phyloP scores from a whole-genome alignment of 371 early-diverging fungal species.

The Zychaea mexicana region DNA sequence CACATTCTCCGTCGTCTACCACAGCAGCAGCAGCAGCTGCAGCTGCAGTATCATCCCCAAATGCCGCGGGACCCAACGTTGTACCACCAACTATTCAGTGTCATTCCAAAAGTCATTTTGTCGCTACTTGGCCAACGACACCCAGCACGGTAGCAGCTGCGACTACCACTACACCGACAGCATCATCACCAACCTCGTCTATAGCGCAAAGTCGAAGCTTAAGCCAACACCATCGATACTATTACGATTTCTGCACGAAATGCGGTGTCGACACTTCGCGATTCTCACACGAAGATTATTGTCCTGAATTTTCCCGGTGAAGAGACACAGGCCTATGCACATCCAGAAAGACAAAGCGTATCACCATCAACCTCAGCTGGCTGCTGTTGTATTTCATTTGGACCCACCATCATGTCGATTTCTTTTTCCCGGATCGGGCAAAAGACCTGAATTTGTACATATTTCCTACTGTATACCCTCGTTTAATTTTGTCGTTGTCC shows the following conservation, averaged over 20 bases:
- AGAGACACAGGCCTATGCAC: too few species aligned
- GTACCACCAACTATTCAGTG: neutral
- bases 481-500: too few species aligned
- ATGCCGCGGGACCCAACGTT: neutral
- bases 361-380: too few species aligned
- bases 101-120: neutral
- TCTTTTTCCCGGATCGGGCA: neutral
- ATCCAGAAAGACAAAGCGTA: too few species aligned
- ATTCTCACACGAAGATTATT: constrained; percentile 13
- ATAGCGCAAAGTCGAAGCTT: too few species aligned
- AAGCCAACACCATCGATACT: neutral
- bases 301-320: constrained; percentile 4
- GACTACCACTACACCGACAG: too few species aligned
- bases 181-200: neutral
- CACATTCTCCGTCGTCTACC: neutral
- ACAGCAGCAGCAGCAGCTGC: neutral
- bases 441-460: neutral
- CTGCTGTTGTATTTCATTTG: too few species aligned
- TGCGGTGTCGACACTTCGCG: constrained; percentile 14
- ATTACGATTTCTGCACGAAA: constrained; percentile 11
- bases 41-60: too few species aligned
- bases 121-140: neutral
- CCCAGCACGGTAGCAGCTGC: too few species aligned
- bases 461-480: neutral
- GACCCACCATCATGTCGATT: neutral